phyloP scores from a whole-genome alignment of 495 filamentous ascomycete genomes.

The Penicillium flavigenum region DNA sequence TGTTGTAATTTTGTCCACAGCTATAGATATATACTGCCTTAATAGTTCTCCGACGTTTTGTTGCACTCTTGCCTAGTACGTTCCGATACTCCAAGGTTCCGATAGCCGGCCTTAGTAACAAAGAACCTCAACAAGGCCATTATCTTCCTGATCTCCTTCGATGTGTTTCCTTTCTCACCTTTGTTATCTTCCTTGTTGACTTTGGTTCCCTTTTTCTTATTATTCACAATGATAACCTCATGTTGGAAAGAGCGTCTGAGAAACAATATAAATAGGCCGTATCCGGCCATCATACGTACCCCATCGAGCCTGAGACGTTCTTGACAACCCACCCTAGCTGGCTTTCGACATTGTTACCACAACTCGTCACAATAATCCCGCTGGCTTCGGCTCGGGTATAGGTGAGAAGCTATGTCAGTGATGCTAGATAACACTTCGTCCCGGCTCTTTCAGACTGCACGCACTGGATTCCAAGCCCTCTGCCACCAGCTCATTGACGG shows the following conservation, averaged over 20 bases:
- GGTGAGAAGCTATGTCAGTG: neutral
- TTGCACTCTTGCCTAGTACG: neutral
- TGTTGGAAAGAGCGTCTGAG: fast-evolving
- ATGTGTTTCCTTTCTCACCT: neutral
- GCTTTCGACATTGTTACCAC: neutral
- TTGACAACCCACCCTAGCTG: neutral
- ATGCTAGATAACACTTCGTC: neutral
- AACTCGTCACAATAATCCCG: neutral
- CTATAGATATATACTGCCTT: neutral
- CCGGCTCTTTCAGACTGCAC: neutral
- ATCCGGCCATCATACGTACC: neutral
- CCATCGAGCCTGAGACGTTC: neutral
- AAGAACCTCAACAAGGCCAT: neutral
- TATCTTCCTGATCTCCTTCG: neutral
- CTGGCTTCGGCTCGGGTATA: neutral
- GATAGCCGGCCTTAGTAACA: neutral
- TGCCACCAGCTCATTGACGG: neutral
- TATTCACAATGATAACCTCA: neutral
- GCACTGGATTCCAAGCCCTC: neutral
- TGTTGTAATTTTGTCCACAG: neutral
- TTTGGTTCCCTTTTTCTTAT: neutral
- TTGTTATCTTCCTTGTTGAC: neutral
- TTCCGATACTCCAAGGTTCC: neutral
- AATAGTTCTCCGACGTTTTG: neutral
- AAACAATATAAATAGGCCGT: neutral